Base-by-base conservation (phyloP, 331 rosid genomes). In the Rosa hybrid region DNA sequence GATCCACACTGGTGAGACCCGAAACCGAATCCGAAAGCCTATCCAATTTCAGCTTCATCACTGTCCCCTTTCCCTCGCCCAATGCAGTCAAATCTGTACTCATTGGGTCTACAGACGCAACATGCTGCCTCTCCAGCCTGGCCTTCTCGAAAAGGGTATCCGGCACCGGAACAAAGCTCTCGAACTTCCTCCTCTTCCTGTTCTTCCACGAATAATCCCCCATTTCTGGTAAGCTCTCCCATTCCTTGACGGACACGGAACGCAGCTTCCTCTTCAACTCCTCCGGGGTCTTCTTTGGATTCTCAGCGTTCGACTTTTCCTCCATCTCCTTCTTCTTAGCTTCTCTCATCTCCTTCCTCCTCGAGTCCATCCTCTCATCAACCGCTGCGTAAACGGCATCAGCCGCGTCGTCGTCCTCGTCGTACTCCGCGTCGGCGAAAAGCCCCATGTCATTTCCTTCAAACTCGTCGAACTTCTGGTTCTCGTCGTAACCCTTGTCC, bases 141-240 rank as follows among this genome's bases (percentile, higher is more conserved):
- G 98, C 98, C 85, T 89, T 94, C 90, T 94, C 98, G 12, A 94
- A 90, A 12, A 94, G 88, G 0, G 97, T 94, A 84, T 94, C 97
- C 10, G 97, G 98, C 62, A 89, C 91, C 3, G 96, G 97, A 27
- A 94, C 98, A 71, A 90, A 94, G 85, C 97, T 94, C 83, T 94
- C 98, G 42, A 94, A 94, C 21, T 10, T 25, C 81, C 90, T 85
- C 88, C 83, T 90, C 82, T 87, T 94, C 90, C 88, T 92, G 77
- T 91, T 94, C 84, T 92, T 88, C 54, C 80, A 82, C 0, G 96
- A 90, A 86, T 94, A 93, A 77, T 93, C 97, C 39, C 98, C 94
- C 84, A 96, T 78, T 88, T 92, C 88, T 90, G 94, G 17, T 5
- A 25, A 25, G 25, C 68, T 23, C 68, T 62, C 68, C 39, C 68